phyloP scores from a whole-genome alignment of 148 eudicot species.

The Cornus florida region DNA sequence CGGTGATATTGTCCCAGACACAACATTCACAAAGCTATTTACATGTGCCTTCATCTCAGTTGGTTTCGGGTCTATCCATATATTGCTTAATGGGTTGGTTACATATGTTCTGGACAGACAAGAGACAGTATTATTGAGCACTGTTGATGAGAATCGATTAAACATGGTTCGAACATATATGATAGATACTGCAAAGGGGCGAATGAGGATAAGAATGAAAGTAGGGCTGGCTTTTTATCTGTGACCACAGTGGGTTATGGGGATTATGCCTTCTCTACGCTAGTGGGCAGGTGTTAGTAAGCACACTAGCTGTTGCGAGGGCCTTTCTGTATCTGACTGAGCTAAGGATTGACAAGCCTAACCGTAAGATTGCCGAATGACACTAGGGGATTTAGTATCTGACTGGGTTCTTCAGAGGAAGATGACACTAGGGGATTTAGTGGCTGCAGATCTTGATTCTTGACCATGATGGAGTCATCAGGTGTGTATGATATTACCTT shows the following conservation, averaged over 20 bases:
- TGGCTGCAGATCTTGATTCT: constrained; percentile 59
- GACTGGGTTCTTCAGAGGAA: constrained; percentile 56
- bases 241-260: constrained; percentile 80
- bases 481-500: constrained; percentile 27
- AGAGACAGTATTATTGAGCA: constrained; percentile 45
- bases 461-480: constrained; percentile 67
- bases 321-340: constrained; percentile 64
- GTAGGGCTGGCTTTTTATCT: constrained; percentile 58
- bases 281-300: constrained; percentile 47
- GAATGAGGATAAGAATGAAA: constrained; percentile 60
- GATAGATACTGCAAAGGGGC: constrained; percentile 40
- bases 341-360: constrained; percentile 64
- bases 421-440: constrained; percentile 58
- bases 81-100: constrained; percentile 47
- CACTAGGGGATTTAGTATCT: too few species aligned
- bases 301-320: constrained; percentile 68
- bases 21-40: constrained; percentile 48
- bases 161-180: constrained; percentile 39
- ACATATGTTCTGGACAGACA: constrained; percentile 49
- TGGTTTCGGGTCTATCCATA: constrained; percentile 57
- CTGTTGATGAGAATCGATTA: constrained; percentile 36
- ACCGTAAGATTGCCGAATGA: constrained; percentile 42
- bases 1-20: constrained; percentile 57
- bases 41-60: constrained; percentile 53
- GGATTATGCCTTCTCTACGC: constrained; percentile 51